phyloP scores from a whole-genome alignment of 495 filamentous ascomycete genomes.

The Daldinia caldariorum region DNA sequence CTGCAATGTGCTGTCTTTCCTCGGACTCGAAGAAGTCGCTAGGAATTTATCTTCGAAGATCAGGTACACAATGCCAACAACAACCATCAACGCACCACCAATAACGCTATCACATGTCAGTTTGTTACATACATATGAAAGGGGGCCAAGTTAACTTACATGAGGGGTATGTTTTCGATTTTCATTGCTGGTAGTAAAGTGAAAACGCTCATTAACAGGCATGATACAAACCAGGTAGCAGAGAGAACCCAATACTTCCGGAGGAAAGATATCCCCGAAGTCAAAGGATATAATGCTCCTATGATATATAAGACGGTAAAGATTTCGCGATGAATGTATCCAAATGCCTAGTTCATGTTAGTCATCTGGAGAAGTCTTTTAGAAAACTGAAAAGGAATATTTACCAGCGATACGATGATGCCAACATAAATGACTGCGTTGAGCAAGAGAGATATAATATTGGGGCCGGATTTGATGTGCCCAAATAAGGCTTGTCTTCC shows the following conservation, averaged over 20 bases:
- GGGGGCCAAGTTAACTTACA: slow-evolving; percentile 64
- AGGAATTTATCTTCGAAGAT: slow-evolving; percentile 79
- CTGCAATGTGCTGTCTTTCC: slow-evolving; percentile 39
- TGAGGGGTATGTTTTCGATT: slow-evolving; percentile 76
- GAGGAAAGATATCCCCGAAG: slow-evolving; percentile 79
- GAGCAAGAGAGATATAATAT: slow-evolving; percentile 65
- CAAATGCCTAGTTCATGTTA: slow-evolving; percentile 61
- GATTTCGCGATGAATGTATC: slow-evolving; percentile 91
- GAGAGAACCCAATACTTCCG: slow-evolving; percentile 68
- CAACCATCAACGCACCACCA: slow-evolving; percentile 81
- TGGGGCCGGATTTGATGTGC: slow-evolving; percentile 67
- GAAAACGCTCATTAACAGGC: slow-evolving; percentile 86
- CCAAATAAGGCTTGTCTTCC: slow-evolving; percentile 76
- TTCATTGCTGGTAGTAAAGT: slow-evolving; percentile 90
- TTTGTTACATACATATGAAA: slow-evolving; percentile 12
- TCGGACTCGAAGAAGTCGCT: slow-evolving; percentile 52
- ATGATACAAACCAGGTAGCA: slow-evolving; percentile 78
- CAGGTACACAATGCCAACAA: slow-evolving; percentile 81
- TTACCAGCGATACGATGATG: slow-evolving; percentile 84
- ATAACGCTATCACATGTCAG: slow-evolving; percentile 66
- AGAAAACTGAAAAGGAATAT: background rate
- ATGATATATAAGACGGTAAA: slow-evolving; percentile 82
- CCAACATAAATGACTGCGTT: slow-evolving; percentile 73
- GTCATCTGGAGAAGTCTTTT: background rate
- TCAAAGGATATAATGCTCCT: slow-evolving; percentile 78